These are phyloP conservation scores for Mycena rebaudengoi DNA, from an alignment of 768 basidiomycete species.

Conservation along the genomic window DNA sequence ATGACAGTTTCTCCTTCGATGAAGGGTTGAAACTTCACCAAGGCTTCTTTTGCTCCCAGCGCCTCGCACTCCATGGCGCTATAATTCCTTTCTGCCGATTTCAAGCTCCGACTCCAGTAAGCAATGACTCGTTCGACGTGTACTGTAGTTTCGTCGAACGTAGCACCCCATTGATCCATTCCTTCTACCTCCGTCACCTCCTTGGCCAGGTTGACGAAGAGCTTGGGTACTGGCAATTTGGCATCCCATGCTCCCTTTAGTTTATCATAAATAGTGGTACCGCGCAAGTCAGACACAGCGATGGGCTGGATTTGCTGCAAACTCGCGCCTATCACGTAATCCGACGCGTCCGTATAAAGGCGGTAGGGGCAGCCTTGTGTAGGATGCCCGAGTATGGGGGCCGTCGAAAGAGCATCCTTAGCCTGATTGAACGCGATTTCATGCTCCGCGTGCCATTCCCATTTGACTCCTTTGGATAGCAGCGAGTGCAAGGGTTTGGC, in stretches of 20 bases:
- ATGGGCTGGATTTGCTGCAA: conserved; percentile 24
- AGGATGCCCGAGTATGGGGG: conserved; percentile 32
- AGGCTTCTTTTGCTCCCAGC: conserved; percentile 33
- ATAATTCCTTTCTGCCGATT: background rate
- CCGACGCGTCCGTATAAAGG: conserved; percentile 3
- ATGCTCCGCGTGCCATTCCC: conserved; percentile 30
- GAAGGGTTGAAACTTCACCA: background rate
- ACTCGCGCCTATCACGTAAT: background rate
- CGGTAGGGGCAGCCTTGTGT: conserved; percentile 29
- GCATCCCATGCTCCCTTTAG: conserved; percentile 9
- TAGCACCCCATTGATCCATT: background rate
- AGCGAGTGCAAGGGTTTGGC: conserved; percentile 33
- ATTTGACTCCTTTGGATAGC: conserved; percentile 29
- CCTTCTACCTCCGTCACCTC: conserved; percentile 1
- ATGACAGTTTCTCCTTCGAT: background rate
- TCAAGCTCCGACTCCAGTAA: conserved; percentile 32
- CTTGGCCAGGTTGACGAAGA: conserved; percentile 18
- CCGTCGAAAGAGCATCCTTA: conserved; percentile 26
- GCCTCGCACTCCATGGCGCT: conserved; percentile 6
- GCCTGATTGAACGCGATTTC: conserved; percentile 27
- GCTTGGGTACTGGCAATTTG: conserved; percentile 14
- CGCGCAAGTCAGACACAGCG: conserved; percentile 6
- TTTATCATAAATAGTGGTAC: conserved; percentile 7
- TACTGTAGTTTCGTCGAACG: conserved; percentile 28
- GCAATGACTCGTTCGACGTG: conserved; percentile 34